Conservation (phyloP, 495 filamentous ascomycete species). For the Talaromyces borbonicus region DNA sequence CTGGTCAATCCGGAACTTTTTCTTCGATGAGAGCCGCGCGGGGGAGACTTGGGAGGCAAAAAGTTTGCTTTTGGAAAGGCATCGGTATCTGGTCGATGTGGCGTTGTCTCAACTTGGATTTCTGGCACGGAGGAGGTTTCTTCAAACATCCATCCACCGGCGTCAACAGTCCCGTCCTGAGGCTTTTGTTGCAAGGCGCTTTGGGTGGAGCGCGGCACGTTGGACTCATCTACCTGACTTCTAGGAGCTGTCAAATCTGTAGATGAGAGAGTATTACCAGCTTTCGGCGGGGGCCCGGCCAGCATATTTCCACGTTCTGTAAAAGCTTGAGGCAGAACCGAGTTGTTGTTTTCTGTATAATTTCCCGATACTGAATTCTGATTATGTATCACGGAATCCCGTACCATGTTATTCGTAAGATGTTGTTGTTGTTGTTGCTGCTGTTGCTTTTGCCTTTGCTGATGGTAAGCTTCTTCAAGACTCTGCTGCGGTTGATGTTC, state of each 20-base stretch:
- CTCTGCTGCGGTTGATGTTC: conserved; percentile 40
- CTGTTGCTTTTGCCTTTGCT: conserved; percentile 30
- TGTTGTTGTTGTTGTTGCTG: conserved; percentile 38
- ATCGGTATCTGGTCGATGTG: conserved; percentile 68
- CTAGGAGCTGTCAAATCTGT: background rate
- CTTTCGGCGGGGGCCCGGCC: conserved; percentile 6
- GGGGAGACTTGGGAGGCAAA: conserved; percentile 65
- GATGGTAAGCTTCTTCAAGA: conserved; percentile 41
- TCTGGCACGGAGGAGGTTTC: conserved; percentile 40
- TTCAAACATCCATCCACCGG: conserved; percentile 88
- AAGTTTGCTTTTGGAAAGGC: conserved; percentile 76
- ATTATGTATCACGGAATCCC: conserved; percentile 35
- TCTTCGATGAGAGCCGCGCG: conserved; percentile 61
- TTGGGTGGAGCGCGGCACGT: background rate
- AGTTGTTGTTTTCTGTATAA: conserved; percentile 31
- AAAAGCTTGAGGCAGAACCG: conserved; percentile 27
- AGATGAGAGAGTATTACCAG: background rate
- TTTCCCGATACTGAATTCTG: conserved; percentile 35
- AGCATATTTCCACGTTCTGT: conserved; percentile 12
- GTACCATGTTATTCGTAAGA: conserved; percentile 34
- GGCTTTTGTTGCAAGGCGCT: conserved; percentile 13
- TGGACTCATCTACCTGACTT: background rate
- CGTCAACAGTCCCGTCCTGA: conserved; percentile 37
- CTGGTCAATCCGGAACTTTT: conserved; percentile 70
- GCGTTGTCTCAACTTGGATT: conserved; percentile 39